Percentiles rank a stretch among this genome's conserved stretches.
Evolutionary conservation across 345 rosid species (phyloP).

Genomic region (Clarkia xantiana): DNA sequence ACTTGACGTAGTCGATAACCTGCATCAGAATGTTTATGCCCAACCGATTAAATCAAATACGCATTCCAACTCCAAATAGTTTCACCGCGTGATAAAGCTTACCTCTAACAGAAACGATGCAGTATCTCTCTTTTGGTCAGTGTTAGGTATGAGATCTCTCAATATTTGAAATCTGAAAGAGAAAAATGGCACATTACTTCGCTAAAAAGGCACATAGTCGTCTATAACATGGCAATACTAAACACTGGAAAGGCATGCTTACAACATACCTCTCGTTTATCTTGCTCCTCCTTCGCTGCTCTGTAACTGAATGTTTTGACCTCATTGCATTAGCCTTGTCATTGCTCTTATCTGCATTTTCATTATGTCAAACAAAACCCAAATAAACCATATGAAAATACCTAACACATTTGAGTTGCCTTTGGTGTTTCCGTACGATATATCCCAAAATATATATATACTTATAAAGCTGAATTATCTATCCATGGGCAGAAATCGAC

Average conservation of each 20-base stretch:
- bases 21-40: constrained; percentile 11
- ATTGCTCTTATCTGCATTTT: constrained; percentile 46
- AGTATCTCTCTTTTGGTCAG: constrained; percentile 85
- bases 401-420: too few relatives aligned
- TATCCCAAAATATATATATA: too few relatives aligned
- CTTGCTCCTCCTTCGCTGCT: constrained; percentile 92
- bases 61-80: not conserved
- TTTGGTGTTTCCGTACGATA: too few relatives aligned
- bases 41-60: constrained; percentile 6
- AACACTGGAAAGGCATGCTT: not conserved
- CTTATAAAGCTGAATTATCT: too few relatives aligned
- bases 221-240: not conserved
- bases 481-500: too few relatives aligned
- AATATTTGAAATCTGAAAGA: constrained; percentile 74
- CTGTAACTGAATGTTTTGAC: constrained; percentile 91
- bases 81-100: not conserved
- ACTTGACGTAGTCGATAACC: constrained; percentile 87
- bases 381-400: not conserved
- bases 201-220: not conserved
- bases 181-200: not conserved
- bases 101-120: constrained; percentile 96
- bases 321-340: constrained; percentile 69
- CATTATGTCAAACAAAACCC: not conserved
- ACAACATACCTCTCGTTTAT: constrained; percentile 71
- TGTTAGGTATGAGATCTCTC: constrained; percentile 81